phyloP scores from a whole-genome alignment of 108 stramenopile genomes.

The Cyclotella sp. region DNA sequence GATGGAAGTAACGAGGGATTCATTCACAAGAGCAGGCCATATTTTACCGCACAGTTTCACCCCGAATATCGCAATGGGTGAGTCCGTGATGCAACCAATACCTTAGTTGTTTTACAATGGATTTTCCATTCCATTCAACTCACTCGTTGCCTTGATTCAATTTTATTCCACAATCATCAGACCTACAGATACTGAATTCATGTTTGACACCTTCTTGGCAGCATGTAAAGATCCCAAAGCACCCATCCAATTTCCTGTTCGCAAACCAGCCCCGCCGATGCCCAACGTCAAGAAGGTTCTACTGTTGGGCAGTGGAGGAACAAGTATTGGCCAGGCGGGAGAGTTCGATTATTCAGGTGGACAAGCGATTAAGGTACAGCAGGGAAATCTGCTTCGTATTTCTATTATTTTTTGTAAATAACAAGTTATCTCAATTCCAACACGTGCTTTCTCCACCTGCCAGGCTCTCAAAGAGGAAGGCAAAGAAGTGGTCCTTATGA shows the following conservation, averaged over 20 bases:
- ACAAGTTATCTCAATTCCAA: not conserved
- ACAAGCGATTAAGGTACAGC: constrained; percentile 93
- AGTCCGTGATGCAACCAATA: not conserved
- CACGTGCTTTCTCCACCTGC: constrained; percentile 20
- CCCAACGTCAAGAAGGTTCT: constrained; percentile 94
- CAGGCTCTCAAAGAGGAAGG: constrained; percentile 98
- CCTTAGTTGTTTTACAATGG: not conserved
- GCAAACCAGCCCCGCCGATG: constrained; percentile 65
- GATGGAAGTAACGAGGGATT: constrained; percentile 98
- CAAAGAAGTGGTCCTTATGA: constrained; percentile 97
- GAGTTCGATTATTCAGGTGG: constrained; percentile 99
- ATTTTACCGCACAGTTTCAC: constrained; percentile 99
- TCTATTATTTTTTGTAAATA: not conserved
- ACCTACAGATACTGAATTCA: constrained; percentile 97
- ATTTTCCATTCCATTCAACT: not conserved
- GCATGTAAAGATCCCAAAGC: constrained; percentile 71
- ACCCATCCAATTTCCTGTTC: constrained; percentile 76
- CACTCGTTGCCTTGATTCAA: too few relatives aligned
- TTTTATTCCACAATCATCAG: constrained; percentile 42
- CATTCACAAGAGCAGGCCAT: constrained; percentile 93
- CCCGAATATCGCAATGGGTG: constrained; percentile 88
- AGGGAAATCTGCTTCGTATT: not conserved
- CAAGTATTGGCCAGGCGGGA: constrained; percentile 98
- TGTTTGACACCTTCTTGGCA: constrained; percentile 97
- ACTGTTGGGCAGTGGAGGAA: constrained; percentile 96